phyloP scores from a whole-genome alignment of 2,329 filamentous ascomycete species.

The Venturia carpophila region DNA sequence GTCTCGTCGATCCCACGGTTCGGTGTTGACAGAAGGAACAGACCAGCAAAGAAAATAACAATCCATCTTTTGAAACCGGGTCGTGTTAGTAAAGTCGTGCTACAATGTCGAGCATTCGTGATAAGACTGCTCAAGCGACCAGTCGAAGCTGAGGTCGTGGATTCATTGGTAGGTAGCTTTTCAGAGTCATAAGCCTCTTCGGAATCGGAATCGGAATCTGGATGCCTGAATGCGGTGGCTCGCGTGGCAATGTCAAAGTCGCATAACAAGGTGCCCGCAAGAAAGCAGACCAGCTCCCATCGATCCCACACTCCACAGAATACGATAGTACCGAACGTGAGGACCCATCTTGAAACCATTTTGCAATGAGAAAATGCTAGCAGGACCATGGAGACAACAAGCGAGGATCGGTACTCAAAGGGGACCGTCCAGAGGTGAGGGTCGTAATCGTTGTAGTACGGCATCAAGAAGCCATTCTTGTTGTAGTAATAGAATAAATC shows the following conservation, averaged over 20 bases:
- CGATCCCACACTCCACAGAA: conserved; percentile 18
- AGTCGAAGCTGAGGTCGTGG: neutral
- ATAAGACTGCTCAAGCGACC: neutral
- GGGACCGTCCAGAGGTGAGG: conserved; percentile 57
- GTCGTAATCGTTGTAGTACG: conserved; percentile 37
- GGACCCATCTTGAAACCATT: neutral
- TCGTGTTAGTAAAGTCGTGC: neutral
- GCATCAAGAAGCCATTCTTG: conserved; percentile 17
- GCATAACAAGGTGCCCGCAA: conserved; percentile 14
- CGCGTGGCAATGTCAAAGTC: conserved; percentile 10
- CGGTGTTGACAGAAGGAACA: conserved; percentile 38
- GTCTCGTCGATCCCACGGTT: conserved; percentile 35
- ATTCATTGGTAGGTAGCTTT: neutral
- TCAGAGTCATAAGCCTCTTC: neutral
- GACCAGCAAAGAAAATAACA: conserved; percentile 32
- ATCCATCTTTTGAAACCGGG: conserved; percentile 19
- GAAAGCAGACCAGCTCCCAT: conserved; percentile 19
- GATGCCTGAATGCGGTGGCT: neutral
- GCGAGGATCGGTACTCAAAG: conserved; percentile 51
- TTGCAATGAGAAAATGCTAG: conserved; percentile 34
- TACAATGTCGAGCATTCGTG: neutral
- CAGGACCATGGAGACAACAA: conserved; percentile 49
- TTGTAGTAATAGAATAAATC: conserved; percentile 18
- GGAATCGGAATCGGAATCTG: neutral
- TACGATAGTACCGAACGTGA: conserved; percentile 1